Base-by-base conservation (phyloP, 2,329 filamentous ascomycete species). In the Colletotrichum destructivum region DNA sequence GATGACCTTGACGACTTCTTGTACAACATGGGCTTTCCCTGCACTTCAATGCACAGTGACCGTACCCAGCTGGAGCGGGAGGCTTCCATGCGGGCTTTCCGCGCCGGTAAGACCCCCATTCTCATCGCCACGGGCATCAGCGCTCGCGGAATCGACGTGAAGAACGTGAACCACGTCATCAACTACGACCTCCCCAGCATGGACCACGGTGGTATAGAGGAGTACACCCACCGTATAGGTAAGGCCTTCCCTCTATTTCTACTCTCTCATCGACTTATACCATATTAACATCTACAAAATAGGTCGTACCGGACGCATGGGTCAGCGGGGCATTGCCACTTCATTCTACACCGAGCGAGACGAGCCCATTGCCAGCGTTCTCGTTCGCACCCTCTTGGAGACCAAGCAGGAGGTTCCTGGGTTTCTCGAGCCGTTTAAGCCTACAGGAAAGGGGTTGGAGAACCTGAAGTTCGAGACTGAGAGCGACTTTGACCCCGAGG, bases 181-280 rank as follows among this genome's bases (percentile, higher is more conserved):
- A 98, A 99, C 83, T 98, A 91, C 76, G 95, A 98, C 73, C 85
- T 98, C 2, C 96, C 96, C 0, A 90, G 87, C 6, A 83, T 86
- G 54, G 85, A 90, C 0, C 88, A 96, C 76, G 95, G 94, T n/a
- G 96, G 95, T 2, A 97, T 98, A 67, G 91, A 94, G 60, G 96
- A 98, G 80, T 99, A 98, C 77, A 91, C 93, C 35, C 96, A 99
- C 79, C 94, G 96, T 15, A 98, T 98, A 79, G 96, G 93, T 94
- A 89, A 82, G 87, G 12, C 12, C 21, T 13, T n/a, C 35, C 31
- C 18, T 12, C 23, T 7, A 11, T 11, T 38, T 38, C 9, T 6
- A 5, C 2, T 52, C 26, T 55, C 54, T 55, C 4, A 8, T 2
- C 26, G 42, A 1, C 38, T 51, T 38, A 40, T 18, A 54, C 15